These are phyloP conservation scores for Debaryomyces tyrocola DNA, from an alignment of 805 yeast species.

Conservation along the genomic window DNA sequence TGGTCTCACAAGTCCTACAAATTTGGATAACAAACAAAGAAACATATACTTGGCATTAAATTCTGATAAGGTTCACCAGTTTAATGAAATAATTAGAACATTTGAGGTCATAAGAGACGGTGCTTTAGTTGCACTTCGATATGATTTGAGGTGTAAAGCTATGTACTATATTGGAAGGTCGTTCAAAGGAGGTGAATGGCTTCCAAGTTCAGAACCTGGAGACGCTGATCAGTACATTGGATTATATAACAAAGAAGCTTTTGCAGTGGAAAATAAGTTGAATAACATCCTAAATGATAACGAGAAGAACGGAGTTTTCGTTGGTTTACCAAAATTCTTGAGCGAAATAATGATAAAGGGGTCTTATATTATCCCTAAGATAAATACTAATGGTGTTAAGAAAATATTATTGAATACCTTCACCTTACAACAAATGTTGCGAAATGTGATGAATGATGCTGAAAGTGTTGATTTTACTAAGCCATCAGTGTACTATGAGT, in stretches of 20 bases:
- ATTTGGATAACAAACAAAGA: conserved; percentile 18
- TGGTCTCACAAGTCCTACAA: conserved; percentile 24
- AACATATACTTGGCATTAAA: conserved; percentile 35
- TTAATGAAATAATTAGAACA: conserved; percentile 32
- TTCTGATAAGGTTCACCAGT: conserved; percentile 28
- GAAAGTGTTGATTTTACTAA: conserved; percentile 53
- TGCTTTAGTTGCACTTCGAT: conserved; percentile 51
- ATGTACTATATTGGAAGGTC: conserved; percentile 53
- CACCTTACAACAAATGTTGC: conserved; percentile 67
- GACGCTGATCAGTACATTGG: conserved; percentile 60
- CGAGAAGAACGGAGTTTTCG: conserved; percentile 31
- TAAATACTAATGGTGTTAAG: conserved; percentile 60
- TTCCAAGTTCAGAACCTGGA: conserved; percentile 51
- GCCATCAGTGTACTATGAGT: conserved; percentile 56
- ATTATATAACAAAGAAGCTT: conserved; percentile 49
- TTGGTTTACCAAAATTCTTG: conserved; percentile 53
- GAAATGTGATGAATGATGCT: conserved; percentile 54
- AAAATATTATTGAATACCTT: conserved; percentile 60
- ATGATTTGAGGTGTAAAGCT: conserved; percentile 55
- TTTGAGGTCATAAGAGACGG: conserved; percentile 37
- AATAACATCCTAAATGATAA: conserved; percentile 31
- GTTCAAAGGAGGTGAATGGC: conserved; percentile 50
- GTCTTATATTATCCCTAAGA: conserved; percentile 46
- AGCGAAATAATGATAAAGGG: conserved; percentile 54
- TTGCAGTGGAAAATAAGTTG: conserved; percentile 45